Evolutionary conservation across 192 early-diverging fungal species (phyloP), one percentile per base, ranked within the genome.

Genomic region (Linnemannia schmuckeri): DNA sequence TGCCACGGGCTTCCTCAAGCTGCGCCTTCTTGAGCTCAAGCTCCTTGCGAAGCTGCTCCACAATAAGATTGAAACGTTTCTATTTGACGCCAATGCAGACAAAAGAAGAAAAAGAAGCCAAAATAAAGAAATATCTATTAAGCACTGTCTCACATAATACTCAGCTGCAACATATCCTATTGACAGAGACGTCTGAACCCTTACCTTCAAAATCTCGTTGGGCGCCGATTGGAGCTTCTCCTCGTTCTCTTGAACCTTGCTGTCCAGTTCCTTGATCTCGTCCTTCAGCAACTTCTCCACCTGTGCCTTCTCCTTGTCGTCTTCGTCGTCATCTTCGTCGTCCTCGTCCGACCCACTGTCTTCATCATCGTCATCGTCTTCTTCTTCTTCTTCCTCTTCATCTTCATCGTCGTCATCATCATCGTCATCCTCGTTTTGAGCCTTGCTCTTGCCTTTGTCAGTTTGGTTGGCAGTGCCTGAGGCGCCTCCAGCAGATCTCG

Each of bases 161-260:
- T 9, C 46, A 42, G 24, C 9, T 38, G 40, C 2, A 10, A 44
- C 35, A 61, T 30, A 44, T 24, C 41, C 30, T 68, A 49, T 41
- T 18, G 41, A 9, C 52, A 24, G 20, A 10, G 35, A 20, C 8
- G 47, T 81, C 24, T 68, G 55, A 6, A 61, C 1, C 55, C 74
- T 78, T 90, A 96, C 95, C 92, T 91, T 93, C 73, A 96, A 87
- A 79, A 96, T 94, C 9, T 92, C 91, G 87, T 96, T 96, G 6
- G 92, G 89, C 24, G 95, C 93, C 27, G 91, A 88, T 0, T 88
- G 76, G 4, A 94, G 57, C 73, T 94, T 90, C 1, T 88, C 88
- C 41, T 88, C 74, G 70, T 91, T 94, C 6, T 93, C 91, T 27
- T 91, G 83, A 74, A 96, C 88, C 44, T 90, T 92, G 6, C 76